Conservation (phyloP, 768 basidiomycete species). For the Mycena chlorophos region DNA sequence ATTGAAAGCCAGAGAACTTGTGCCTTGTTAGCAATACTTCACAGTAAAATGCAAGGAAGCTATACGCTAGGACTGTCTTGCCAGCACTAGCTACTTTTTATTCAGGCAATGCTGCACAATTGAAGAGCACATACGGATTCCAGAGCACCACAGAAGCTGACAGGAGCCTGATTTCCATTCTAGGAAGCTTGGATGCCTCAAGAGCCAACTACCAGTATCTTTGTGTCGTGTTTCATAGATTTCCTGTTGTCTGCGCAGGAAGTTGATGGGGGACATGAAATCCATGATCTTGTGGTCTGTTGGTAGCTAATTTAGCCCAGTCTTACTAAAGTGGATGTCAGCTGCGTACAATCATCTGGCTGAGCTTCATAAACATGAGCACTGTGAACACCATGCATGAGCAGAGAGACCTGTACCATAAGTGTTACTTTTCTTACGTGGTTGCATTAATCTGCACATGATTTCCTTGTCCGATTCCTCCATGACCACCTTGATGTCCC, state of each 20-base stretch:
- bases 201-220: slow-evolving; percentile 1
- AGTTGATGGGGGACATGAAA: background rate
- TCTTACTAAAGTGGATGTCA: too few species aligned
- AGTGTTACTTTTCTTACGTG: too few species aligned
- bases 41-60: background rate
- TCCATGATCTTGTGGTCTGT: too few species aligned
- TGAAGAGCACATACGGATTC: background rate
- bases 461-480: too few species aligned
- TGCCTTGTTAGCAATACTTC: background rate
- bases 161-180: background rate
- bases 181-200: background rate
- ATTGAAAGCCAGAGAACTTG: background rate
- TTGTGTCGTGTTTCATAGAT: background rate
- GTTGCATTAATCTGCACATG: too few species aligned
- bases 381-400: too few species aligned
- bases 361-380: too few species aligned
- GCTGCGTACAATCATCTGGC: too few species aligned
- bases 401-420: too few species aligned
- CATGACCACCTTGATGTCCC: too few species aligned
- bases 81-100: background rate
- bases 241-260: background rate
- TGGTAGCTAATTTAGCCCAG: too few species aligned
- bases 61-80: slow-evolving; percentile 2
- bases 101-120: background rate
- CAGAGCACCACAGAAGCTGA: background rate